These are phyloP conservation scores for Boletus albobrunnescens DNA, from an alignment of 1,284 basidiomycete species.

Conservation along the genomic window DNA sequence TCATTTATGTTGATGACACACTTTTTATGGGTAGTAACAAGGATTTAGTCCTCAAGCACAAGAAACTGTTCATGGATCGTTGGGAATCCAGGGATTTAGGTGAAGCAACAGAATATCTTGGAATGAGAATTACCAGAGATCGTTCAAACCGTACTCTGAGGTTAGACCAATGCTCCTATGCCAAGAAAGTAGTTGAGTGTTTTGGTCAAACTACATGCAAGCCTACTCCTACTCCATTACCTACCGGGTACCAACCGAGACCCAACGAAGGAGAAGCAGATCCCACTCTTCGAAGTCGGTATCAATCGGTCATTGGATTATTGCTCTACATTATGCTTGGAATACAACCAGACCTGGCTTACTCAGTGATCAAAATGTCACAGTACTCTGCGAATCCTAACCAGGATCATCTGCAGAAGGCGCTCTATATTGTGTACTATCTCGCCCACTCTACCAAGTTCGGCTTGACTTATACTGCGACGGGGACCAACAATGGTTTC, in stretches of 20 bases:
- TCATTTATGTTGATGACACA: too few species aligned
- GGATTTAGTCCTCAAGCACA: too few species aligned
- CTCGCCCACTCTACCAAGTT: neutral
- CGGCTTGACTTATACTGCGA: neutral
- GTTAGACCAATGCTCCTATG: neutral
- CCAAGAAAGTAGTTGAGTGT: neutral
- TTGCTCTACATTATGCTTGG: neutral
- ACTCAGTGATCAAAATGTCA: neutral
- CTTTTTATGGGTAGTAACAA: too few species aligned
- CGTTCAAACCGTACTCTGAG: neutral
- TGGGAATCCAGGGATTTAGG: too few species aligned
- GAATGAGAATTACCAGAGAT: too few species aligned
- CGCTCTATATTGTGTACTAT: neutral
- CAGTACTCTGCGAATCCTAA: neutral
- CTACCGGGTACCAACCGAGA: neutral
- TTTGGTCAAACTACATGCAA: neutral
- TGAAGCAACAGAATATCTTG: too few species aligned
- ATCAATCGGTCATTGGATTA: neutral
- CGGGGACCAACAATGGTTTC: neutral
- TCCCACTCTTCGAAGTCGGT: neutral
- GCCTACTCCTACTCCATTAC: neutral
- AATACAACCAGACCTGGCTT: neutral
- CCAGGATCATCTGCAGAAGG: neutral
- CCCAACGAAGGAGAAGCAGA: too few species aligned
- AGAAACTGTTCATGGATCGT: too few species aligned